Evolutionary conservation across 352 stramenopile species (phyloP).

Genomic region (Pythium aristosporum): DNA sequence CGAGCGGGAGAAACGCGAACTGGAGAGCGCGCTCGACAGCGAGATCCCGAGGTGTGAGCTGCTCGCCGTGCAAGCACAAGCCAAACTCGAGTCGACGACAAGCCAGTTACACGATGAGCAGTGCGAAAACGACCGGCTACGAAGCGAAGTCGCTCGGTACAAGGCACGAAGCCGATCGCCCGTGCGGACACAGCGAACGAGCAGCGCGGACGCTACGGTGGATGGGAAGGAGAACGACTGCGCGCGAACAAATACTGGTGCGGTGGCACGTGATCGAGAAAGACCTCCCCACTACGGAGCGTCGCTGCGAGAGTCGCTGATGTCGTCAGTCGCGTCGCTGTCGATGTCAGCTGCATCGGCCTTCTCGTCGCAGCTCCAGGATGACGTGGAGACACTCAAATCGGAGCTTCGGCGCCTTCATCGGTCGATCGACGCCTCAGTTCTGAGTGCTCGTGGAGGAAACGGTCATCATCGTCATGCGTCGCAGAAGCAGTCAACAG

Average conservation of each 20-base stretch:
- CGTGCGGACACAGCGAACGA: slow-evolving; percentile 2
- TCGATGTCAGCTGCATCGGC: slow-evolving; percentile 20
- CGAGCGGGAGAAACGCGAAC: slow-evolving; percentile 12
- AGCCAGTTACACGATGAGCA: slow-evolving; percentile 29
- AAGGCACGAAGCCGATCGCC: slow-evolving; percentile 17
- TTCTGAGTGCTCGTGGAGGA: not conserved
- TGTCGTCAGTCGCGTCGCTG: slow-evolving; percentile 21
- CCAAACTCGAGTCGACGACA: slow-evolving; percentile 17
- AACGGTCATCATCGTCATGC: not conserved
- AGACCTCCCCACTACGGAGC: not conserved
- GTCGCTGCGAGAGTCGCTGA: slow-evolving; percentile 13
- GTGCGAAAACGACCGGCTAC: slow-evolving; percentile 22
- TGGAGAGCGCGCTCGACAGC: slow-evolving; percentile 15
- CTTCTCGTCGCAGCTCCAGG: slow-evolving; percentile 22
- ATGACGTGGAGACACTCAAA: slow-evolving; percentile 24
- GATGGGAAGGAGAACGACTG: slow-evolving; percentile 17
- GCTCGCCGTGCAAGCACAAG: slow-evolving; percentile 18
- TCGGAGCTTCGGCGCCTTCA: slow-evolving; percentile 25
- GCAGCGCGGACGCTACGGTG: not conserved
- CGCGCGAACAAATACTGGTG: not conserved
- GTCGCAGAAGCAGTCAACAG: not conserved
- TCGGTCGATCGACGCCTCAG: slow-evolving; percentile 22
- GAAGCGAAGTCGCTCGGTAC: slow-evolving; percentile 22
- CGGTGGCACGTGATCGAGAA: not conserved
- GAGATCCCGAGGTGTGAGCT: slow-evolving; percentile 25